These are phyloP conservation scores for Peniophora sp. DNA, from an alignment of 1,284 basidiomycete genomes.

Conservation along the genomic window DNA sequence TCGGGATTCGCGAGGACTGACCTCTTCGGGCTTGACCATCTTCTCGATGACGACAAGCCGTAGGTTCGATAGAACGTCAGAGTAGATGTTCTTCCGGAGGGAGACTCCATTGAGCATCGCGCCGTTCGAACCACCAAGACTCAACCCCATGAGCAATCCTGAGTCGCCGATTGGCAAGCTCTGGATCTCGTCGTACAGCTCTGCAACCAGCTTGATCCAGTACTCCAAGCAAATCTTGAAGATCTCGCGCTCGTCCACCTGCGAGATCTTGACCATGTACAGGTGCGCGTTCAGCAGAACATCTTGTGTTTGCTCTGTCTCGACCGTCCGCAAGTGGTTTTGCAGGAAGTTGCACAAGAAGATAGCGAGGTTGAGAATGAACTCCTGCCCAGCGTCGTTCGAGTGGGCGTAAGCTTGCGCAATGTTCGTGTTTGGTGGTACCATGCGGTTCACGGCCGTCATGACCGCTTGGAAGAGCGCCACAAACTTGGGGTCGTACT, in stretches of 20 bases:
- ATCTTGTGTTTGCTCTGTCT: constrained; percentile 88
- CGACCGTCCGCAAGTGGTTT: constrained; percentile 86
- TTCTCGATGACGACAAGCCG: constrained; percentile 96
- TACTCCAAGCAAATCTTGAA: constrained; percentile 99
- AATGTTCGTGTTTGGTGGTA: constrained; percentile 95
- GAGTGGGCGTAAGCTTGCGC: constrained; percentile 88
- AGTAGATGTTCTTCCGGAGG: constrained; percentile 90
- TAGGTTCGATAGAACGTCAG: constrained; percentile 91
- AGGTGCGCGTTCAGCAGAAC: constrained; percentile 94
- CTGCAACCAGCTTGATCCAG: constrained; percentile 97
- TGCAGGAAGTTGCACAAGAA: constrained; percentile 97
- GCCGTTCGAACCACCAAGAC: constrained; percentile 64
- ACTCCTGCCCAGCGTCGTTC: constrained; percentile 91
- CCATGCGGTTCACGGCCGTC: constrained; percentile 94
- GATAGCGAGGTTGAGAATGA: constrained; percentile 93
- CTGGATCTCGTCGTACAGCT: constrained; percentile 98
- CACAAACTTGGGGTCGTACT: constrained; percentile 98
- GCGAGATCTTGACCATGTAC: constrained; percentile 98
- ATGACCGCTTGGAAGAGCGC: constrained; percentile 98
- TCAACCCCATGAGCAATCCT: constrained; percentile 89
- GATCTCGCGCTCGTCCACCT: constrained; percentile 97
- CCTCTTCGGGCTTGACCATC: constrained; percentile 99
- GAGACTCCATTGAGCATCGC: constrained; percentile 71
- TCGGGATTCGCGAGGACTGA: constrained; percentile 26
- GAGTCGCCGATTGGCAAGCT: constrained; percentile 89